Evolutionary conservation across 2,329 filamentous ascomycete species (phyloP), one percentile per base, ranked within the genome.

Genomic region (Cladosporium sp.): DNA sequence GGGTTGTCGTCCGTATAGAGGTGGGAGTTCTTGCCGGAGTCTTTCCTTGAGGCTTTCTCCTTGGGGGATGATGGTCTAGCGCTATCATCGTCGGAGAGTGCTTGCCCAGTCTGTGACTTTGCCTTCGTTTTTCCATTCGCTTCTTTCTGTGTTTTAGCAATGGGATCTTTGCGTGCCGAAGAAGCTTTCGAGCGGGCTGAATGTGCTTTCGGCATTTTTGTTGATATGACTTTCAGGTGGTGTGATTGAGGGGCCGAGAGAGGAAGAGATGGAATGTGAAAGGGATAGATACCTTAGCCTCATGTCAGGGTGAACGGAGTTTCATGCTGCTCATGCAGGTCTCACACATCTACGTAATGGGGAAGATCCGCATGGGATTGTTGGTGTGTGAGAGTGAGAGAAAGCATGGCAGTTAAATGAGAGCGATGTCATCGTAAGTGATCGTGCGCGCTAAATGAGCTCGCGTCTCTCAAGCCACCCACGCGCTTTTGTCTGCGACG

Each of bases 1-100:
- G 73, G 74, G 53, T 76, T 76, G 64, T 76, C 74, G 56, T 75
- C 73, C 16, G 74, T 76, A 68, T 76, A 76, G 59, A 76, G 72
- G 64, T 76, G 74, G 8, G 73, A 75, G 33, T 68, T 69, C 49
- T 72, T 74, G 33, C 33, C 55, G 21, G 67, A 64, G 56, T 72
- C 67, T 53, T 69, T 71, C 4, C 31, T 40, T 35, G 55, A 16
- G 3, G 31, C 14, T 11, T 57, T 57, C 31, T 40, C 55, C 31
- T 57, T 59, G 56, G 23, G 56, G 2, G 29, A 23, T 44, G 33
- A 59, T 58, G 49, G 11, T 21, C 33, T 5, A 21, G 57, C 23
- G 12, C 44, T 46, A 14, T 16, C 37, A n/a, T 49, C 29, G 21
- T 49, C 28, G 11, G 57, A 29, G 7, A 40, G 18, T 16, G 28